Conservation (phyloP, 2,329 filamentous ascomycete species). For the Coccinonectria pachysandricola region DNA sequence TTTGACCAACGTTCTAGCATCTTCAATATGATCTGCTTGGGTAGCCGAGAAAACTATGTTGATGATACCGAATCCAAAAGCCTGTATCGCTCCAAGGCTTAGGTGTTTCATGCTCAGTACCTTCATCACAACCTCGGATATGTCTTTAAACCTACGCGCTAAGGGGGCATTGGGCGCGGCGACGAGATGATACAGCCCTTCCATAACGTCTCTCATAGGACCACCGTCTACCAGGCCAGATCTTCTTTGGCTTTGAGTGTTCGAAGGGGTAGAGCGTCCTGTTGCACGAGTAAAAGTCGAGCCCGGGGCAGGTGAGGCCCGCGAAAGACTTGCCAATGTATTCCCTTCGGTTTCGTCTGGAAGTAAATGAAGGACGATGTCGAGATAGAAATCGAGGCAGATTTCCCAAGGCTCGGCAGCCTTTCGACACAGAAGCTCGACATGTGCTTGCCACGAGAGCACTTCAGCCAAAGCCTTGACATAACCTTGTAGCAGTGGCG, state of each 20-base stretch:
- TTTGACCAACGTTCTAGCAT: slow-evolving; percentile 49
- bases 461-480: slow-evolving; percentile 63
- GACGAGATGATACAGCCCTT: slow-evolving; percentile 55
- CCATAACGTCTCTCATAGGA: slow-evolving; percentile 33
- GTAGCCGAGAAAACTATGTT: slow-evolving; percentile 59
- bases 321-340: slow-evolving; percentile 19
- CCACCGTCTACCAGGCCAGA: slow-evolving; percentile 21
- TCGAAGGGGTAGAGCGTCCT: slow-evolving; percentile 18
- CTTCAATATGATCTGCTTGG: slow-evolving; percentile 55
- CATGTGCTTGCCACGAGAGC: slow-evolving; percentile 63
- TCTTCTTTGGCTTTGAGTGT: slow-evolving; percentile 22
- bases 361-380: slow-evolving; percentile 43
- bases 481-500: slow-evolving; percentile 66
- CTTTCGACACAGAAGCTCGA: slow-evolving; percentile 60
- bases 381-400: slow-evolving; percentile 61
- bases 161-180: slow-evolving; percentile 59
- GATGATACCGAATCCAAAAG: slow-evolving; percentile 63
- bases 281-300: slow-evolving; percentile 19
- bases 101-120: slow-evolving; percentile 51
- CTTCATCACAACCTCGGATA: slow-evolving; percentile 46
- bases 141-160: slow-evolving; percentile 39
- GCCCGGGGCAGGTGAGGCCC: slow-evolving; percentile 37
- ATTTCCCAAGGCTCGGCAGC: slow-evolving; percentile 54
- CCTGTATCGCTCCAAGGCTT: slow-evolving; percentile 54
- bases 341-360: slow-evolving; percentile 30